Evolutionary conservation across 2,329 filamentous ascomycete species (phyloP).

Genomic region (Paecilomyces niveus): DNA sequence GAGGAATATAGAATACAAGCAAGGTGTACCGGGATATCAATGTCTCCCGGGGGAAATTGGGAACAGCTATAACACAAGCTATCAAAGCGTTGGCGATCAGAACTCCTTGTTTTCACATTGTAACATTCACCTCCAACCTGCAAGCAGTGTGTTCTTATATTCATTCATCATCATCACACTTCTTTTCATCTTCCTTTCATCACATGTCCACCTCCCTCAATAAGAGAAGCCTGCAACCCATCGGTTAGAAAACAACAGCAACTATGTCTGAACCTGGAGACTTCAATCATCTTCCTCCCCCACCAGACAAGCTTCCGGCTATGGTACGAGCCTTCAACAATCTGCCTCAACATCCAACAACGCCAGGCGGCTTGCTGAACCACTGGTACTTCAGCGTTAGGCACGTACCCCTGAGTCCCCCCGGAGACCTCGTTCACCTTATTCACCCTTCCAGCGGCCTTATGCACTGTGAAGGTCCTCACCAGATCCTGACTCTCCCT

Average conservation of each 20-base stretch:
- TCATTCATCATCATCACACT: background rate
- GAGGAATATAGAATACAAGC: background rate
- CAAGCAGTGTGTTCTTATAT: background rate
- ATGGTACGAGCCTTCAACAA: constrained; percentile 8
- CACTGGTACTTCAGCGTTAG: constrained; percentile 11
- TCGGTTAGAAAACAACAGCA: background rate
- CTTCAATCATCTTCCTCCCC: background rate
- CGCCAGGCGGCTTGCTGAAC: constrained; percentile 6
- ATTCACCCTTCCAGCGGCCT: constrained; percentile 4
- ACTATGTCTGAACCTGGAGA: background rate
- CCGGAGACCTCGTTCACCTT: constrained; percentile 8
- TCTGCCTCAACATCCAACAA: constrained; percentile 4
- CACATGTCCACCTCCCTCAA: background rate
- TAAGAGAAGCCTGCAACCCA: background rate
- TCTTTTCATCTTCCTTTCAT: background rate
- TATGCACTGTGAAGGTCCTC: constrained; percentile 7
- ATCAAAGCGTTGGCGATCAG: background rate
- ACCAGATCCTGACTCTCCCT: background rate
- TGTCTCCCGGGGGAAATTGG: background rate
- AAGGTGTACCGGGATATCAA: background rate
- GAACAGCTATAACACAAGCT: background rate
- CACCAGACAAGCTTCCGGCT: background rate
- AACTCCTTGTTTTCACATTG: background rate
- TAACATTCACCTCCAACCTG: background rate
- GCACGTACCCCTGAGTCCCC: constrained; percentile 7